phyloP scores from a whole-genome alignment of 1,284 basidiomycete species.

The Leccinum angustisporum region DNA sequence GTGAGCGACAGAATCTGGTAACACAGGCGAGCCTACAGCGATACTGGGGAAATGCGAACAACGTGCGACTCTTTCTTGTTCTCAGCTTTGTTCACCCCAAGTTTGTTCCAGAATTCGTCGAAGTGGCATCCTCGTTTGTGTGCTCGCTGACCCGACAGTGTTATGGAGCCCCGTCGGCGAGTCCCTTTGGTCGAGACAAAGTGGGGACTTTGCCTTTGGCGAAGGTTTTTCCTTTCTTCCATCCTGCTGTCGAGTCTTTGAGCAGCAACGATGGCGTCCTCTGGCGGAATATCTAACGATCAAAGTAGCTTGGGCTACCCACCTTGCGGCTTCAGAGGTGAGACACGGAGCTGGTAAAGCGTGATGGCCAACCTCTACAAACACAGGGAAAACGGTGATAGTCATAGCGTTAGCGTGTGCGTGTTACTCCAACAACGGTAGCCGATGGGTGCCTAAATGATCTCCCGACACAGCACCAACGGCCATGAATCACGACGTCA shows the following conservation, averaged over 20 bases:
- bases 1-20: constrained; percentile 60
- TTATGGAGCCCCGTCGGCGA: constrained; percentile 60
- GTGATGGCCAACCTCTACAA: constrained; percentile 7
- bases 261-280: constrained; percentile 58
- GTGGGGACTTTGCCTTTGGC: constrained; percentile 56
- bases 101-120: constrained; percentile 67
- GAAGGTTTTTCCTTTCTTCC: constrained; percentile 68
- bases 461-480: no score
- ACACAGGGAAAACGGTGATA: not conserved
- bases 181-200: constrained; percentile 47
- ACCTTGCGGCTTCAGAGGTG: constrained; percentile 46
- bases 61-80: constrained; percentile 61
- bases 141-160: constrained; percentile 68
- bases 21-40: not conserved
- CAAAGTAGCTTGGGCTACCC: constrained; percentile 10
- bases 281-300: constrained; percentile 54
- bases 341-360: constrained; percentile 41
- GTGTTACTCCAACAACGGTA: no score
- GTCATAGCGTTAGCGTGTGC: no score
- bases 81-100: constrained; percentile 62
- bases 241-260: constrained; percentile 50
- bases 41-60: not conserved
- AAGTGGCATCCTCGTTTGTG: constrained; percentile 58
- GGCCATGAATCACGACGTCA: no score
- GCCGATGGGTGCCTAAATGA: no score